Conservation (phyloP, 768 basidiomycete species). For the Asterophora lycoperdoides region DNA sequence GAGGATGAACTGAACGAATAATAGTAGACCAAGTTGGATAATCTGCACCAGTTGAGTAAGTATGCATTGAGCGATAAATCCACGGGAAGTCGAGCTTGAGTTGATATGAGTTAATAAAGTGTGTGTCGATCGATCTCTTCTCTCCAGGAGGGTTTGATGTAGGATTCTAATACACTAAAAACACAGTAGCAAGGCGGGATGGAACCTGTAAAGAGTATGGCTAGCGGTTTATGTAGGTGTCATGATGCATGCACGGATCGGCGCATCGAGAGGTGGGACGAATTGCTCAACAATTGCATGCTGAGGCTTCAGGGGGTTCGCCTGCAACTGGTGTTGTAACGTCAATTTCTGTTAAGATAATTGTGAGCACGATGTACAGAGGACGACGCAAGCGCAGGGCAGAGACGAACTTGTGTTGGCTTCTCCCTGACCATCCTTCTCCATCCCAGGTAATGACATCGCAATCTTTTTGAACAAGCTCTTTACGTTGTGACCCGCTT, state of each 20-base stretch:
- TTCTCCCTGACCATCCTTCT: slow-evolving; percentile 67
- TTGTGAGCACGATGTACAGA: slow-evolving; percentile 7
- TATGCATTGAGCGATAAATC: too few relatives aligned
- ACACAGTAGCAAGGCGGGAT: slow-evolving; percentile 8
- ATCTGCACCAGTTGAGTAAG: background rate
- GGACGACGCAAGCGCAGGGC: background rate
- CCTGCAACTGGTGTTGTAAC: slow-evolving; percentile 68
- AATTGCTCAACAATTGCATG: slow-evolving; percentile 67
- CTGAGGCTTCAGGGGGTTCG: slow-evolving; percentile 81
- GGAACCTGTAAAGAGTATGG: slow-evolving; percentile 2
- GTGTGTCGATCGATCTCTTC: background rate
- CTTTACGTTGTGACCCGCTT: slow-evolving; percentile 99
- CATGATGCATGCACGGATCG: slow-evolving; percentile 15
- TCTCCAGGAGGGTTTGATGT: background rate
- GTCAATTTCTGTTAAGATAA: slow-evolving; percentile 69
- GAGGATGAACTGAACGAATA: slow-evolving; percentile 57
- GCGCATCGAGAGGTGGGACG: slow-evolving; percentile 5
- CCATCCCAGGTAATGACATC: slow-evolving; percentile 95
- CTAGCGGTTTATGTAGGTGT: slow-evolving; percentile 18
- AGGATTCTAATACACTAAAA: slow-evolving; percentile 20
- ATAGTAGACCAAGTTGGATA: slow-evolving; percentile 1
- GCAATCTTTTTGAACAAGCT: slow-evolving; percentile 99
- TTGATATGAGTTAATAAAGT: too few relatives aligned
- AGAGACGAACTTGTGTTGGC: slow-evolving; percentile 46
- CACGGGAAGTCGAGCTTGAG: too few relatives aligned